Base-by-base conservation (phyloP, 2,329 filamentous ascomycete genomes). In the Phaeosphaeriaceae sp. region DNA sequence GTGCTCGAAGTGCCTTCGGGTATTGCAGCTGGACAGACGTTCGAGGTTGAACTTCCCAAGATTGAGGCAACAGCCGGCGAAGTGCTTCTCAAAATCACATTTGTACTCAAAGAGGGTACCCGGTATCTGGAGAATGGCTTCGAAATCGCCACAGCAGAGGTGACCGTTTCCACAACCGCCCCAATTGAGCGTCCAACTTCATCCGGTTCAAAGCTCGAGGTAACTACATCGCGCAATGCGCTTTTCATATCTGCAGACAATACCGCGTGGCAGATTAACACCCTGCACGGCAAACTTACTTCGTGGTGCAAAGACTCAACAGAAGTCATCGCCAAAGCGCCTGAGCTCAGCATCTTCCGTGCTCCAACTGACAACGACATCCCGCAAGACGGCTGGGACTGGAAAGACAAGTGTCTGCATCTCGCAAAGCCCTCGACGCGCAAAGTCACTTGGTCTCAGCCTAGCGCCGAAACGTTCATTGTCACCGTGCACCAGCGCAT, bases 331-430 rank as follows among this genome's bases (percentile, higher is more conserved):
- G 58, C 68, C 25, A 63, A 66, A 47, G 65, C 74, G 67, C 75
- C 81, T 0, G 69, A 73, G 9, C 80, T 85, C 1, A 78, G 80
- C 6, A 86, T 90, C 75, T 90, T 87, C 83, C 85, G 88, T 4
- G 85, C 88, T 0, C 82, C 84, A 15, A 90, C 88, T 0, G 86
- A 91, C 72, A 91, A 91, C 65, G 88, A 91, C 66, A 77, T 79
- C 0, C 81, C 84, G 0, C 68, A 75, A 17, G 84, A 85, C 11
- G 80, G 84, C 3, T 82, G 81, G 5, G 85, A 89, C 63, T 90
- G 88, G 88, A 76, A 81, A 46, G 71, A 76, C 51, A 69, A 67
- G 24, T 61, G 65, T 7, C 61, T 76, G 1, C 68, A 70, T 20
- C 70, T 71, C 11, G 71, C 73, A 3, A 66, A 68, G n/a, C 49